Base-by-base conservation (phyloP, 2,329 filamentous ascomycete genomes). In the Epichloe sibirici region DNA sequence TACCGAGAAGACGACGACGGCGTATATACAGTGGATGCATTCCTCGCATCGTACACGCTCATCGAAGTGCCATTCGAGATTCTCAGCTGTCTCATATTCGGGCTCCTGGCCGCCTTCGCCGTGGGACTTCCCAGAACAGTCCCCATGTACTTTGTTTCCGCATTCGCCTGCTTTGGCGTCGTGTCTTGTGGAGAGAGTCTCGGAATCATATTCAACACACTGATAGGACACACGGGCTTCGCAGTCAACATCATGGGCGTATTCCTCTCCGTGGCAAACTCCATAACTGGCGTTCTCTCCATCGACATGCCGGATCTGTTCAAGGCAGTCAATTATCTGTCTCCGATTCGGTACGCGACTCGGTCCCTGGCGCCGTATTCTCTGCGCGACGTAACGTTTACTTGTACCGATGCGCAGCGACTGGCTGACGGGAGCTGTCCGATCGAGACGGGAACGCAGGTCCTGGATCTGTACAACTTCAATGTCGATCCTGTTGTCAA, bases 171-270 rank as follows among this genome's bases (percentile, higher is more conserved):
- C 57, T 88, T 90, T 61, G 85, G 81, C 57, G 79, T 90, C 51
- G 83, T 88, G 15, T 83, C 74, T 51, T 88, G 84, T 60, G 86
- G 86, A 28, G 86, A 90, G 70, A 85, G 81, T 51, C 62, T 90
- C 1, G 86, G 86, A 1, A 89, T 90, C 62, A 81, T 88, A 69
- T 90, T 90, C 72, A 88, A 88, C 68, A 89, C 85, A 0, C 69
- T 90, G 8, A 86, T 89, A 63, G 66, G 64, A 7, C 85, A 90
- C 62, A 86, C 84, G 0, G 86, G 86, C 2, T 90, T 90, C 63
- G 84, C 85, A 0, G 79, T 90, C 54, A 88, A 87, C 58, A 68
- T 88, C 52, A 88, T 84, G 57, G 82, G 78, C 1, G 76, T 88
- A 43, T 72, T 90, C 17, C 72, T 90, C 3, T 82, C 81, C 0